A percentile compares a stretch with the other conserved stretches of the same genome.
These are phyloP conservation scores for Solanum tarapatanum DNA, from an alignment of 257 asterid species.

Conservation along the genomic window DNA sequence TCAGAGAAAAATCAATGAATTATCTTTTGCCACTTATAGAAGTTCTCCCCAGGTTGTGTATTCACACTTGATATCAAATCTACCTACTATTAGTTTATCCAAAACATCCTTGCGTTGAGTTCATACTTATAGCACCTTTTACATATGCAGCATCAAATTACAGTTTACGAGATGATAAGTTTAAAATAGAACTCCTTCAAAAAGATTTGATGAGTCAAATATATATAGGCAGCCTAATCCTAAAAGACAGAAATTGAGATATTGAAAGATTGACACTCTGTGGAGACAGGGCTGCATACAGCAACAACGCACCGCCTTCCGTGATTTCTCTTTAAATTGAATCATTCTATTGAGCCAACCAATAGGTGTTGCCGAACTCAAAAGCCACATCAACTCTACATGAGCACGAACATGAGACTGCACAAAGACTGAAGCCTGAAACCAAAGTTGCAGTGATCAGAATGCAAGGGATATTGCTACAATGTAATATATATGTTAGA, in stretches of 20 bases:
- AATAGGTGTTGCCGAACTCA: conserved; percentile 82
- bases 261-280: background rate
- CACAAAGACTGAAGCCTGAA: conserved; percentile 93
- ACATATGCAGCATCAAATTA: background rate
- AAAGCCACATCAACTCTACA: conserved; percentile 90
- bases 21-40: background rate
- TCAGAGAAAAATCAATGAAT: background rate
- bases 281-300: conserved; percentile 5
- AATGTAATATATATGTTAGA: background rate
- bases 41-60: background rate
- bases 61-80: background rate
- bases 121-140: background rate
- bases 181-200: background rate
- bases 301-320: conserved; percentile 59
- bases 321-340: conserved; percentile 91
- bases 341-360: conserved; percentile 98
- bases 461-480: background rate
- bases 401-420: conserved; percentile 97
- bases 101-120: background rate
- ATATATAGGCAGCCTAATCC: background rate
- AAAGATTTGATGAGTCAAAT: background rate
- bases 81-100: background rate
- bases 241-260: background rate
- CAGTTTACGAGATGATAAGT: background rate
- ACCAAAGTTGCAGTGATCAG: conserved; percentile 13